phyloP scores from a whole-genome alignment of 441 rosid genomes.

The Adansonia madagascariensis region DNA sequence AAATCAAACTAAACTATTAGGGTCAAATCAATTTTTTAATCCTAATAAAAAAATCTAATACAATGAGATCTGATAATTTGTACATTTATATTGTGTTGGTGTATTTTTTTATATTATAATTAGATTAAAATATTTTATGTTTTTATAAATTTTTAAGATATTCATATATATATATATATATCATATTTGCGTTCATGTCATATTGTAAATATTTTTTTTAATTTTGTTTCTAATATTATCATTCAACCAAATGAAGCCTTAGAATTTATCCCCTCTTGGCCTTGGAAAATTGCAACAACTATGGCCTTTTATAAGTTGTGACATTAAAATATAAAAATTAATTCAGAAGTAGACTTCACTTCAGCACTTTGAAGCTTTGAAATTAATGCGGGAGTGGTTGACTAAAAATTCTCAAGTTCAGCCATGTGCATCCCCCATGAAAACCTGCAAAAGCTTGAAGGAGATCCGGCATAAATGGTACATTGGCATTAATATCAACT shows the following conservation, averaged over 20 bases:
- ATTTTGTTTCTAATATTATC: no score
- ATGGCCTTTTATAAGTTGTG: not conserved
- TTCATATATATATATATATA: no score
- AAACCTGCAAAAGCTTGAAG: not conserved
- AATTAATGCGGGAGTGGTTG: not conserved
- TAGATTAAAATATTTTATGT: no score
- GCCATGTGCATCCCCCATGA: slow-evolving; percentile 17
- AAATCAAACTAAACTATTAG: no score
- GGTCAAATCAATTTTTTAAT: no score
- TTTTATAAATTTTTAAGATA: no score
- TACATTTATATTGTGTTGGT: no score
- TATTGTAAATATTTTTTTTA: no score
- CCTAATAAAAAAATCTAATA: no score
- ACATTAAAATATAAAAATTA: not conserved
- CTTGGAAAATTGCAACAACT: not conserved
- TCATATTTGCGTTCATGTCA: no score
- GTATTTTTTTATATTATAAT: no score
- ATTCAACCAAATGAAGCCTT: not conserved
- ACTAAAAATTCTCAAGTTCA: not conserved
- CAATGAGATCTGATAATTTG: no score
- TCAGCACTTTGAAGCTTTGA: not conserved
- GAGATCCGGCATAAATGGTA: slow-evolving; percentile 21
- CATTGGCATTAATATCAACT: slow-evolving; percentile 12
- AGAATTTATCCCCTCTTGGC: not conserved
- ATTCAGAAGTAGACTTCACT: not conserved